phyloP scores from a whole-genome alignment of 805 yeast species.

The Saccharomycopsis amapae region DNA sequence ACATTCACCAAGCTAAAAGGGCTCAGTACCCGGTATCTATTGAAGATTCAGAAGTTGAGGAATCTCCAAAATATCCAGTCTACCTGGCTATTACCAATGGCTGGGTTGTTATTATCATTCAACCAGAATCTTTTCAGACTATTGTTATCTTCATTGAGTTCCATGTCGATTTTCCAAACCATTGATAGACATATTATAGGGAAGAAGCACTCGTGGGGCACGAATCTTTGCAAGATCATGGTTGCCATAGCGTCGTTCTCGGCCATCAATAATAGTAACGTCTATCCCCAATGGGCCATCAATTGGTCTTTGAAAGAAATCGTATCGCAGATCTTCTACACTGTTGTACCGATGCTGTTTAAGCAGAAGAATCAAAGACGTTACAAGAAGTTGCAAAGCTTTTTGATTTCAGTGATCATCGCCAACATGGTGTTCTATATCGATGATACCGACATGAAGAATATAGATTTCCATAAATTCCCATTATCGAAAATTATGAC shows the following conservation, averaged over 20 bases:
- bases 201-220: too few relatives aligned
- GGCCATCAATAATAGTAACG: slow-evolving; percentile 6
- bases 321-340: neutral
- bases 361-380: neutral
- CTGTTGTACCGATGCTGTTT: neutral
- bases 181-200: too few relatives aligned
- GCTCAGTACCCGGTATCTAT: too few relatives aligned
- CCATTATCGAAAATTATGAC: slow-evolving; percentile 5
- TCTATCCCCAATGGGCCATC: slow-evolving; percentile 9
- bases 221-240: neutral
- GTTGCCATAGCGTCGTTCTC: slow-evolving; percentile 1
- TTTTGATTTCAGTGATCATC: slow-evolving; percentile 10
- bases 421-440: slow-evolving; percentile 8
- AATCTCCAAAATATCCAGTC: too few relatives aligned
- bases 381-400: slow-evolving; percentile 13
- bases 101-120: too few relatives aligned
- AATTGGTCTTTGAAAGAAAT: slow-evolving; percentile 6
- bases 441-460: neutral
- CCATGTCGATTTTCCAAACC: too few relatives aligned
- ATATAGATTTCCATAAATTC: neutral
- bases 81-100: too few relatives aligned
- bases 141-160: too few relatives aligned
- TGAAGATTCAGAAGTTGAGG: too few relatives aligned
- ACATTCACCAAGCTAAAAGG: too few relatives aligned
- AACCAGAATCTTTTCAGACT: too few relatives aligned